phyloP scores from a whole-genome alignment of 176 grass and related monocot genomes.

The Musa acuminata region DNA sequence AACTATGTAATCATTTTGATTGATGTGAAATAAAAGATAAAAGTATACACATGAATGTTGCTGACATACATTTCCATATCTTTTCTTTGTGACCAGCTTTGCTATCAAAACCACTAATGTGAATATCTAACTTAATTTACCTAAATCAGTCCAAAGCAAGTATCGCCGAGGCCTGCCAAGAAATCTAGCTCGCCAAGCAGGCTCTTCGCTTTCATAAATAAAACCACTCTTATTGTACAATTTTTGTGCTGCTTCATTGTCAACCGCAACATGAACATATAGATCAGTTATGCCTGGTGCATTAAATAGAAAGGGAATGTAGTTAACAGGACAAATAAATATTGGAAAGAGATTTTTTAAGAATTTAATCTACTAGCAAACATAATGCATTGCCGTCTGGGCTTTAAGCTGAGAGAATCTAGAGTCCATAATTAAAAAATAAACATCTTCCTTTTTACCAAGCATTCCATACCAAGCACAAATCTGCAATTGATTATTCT shows the following conservation, averaged over 20 bases:
- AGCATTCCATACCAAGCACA: background rate
- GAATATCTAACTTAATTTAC: slow-evolving; percentile 20
- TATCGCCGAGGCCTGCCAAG: slow-evolving; percentile 64
- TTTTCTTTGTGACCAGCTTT: too few relatives aligned
- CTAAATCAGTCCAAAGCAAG: slow-evolving; percentile 77
- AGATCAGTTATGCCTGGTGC: slow-evolving; percentile 84
- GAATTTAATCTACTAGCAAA: background rate
- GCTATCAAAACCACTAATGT: background rate
- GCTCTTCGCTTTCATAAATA: slow-evolving; percentile 86
- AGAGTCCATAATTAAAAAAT: background rate
- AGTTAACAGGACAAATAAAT: background rate
- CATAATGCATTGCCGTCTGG: background rate
- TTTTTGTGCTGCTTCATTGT: slow-evolving; percentile 67
- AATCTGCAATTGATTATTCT: background rate
- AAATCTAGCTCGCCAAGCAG: slow-evolving; percentile 74
- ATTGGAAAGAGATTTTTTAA: background rate
- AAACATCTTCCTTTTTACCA: background rate
- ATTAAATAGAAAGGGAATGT: background rate
- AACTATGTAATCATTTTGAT: too few relatives aligned
- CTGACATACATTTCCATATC: too few relatives aligned
- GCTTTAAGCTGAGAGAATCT: background rate
- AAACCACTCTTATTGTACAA: slow-evolving; percentile 84
- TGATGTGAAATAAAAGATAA: too few relatives aligned
- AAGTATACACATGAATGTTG: too few relatives aligned
- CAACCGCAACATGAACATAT: slow-evolving; percentile 89